A percentile compares a stretch with the other conserved stretches of the same genome.
Conservation (phyloP, 1,284 basidiomycete genomes). For the Ceraceosorus bombacis region DNA sequence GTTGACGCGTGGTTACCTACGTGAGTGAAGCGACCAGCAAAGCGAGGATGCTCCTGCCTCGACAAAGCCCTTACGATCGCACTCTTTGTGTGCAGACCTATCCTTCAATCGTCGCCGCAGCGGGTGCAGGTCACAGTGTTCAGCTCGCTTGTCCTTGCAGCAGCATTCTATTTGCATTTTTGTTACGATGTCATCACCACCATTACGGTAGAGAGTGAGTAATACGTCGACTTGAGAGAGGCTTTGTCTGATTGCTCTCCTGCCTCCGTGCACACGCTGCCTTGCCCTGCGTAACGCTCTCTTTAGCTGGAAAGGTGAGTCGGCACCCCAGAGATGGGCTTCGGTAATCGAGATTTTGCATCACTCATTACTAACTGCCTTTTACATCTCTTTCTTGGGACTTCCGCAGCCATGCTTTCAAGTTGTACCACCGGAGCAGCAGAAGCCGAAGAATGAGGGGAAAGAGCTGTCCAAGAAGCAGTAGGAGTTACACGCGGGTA, state of each 20-base stretch:
- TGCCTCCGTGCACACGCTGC: too few species aligned
- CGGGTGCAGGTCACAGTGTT: slow-evolving; percentile 64
- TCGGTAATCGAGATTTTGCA: too few species aligned
- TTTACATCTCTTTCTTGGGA: too few species aligned
- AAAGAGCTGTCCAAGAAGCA: not conserved
- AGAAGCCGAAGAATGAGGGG: slow-evolving; percentile 7
- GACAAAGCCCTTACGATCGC: not conserved
- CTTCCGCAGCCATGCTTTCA: slow-evolving; percentile 23
- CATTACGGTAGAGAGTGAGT: slow-evolving; percentile 34
- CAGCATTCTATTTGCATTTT: slow-evolving; percentile 70
- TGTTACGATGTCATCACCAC: slow-evolving; percentile 40
- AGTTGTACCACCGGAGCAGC: slow-evolving; percentile 22
- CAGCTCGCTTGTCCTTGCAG: slow-evolving; percentile 61
- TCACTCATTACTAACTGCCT: too few species aligned
- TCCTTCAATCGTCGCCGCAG: slow-evolving; percentile 62
- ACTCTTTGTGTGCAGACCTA: slow-evolving; percentile 54
- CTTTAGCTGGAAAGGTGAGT: too few species aligned
- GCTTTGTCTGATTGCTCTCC: too few species aligned
- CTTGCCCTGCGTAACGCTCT: too few species aligned
- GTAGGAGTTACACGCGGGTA: too few species aligned
- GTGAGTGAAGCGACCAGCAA: not conserved
- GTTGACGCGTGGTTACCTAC: slow-evolving; percentile 57
- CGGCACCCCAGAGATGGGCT: too few species aligned
- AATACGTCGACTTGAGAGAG: not conserved
- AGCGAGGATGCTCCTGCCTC: not conserved